A percentile compares a stretch with the other conserved stretches of the same genome.
phyloP scores from a whole-genome alignment of 1,284 basidiomycete species.

The Moesziomyces sp. region DNA sequence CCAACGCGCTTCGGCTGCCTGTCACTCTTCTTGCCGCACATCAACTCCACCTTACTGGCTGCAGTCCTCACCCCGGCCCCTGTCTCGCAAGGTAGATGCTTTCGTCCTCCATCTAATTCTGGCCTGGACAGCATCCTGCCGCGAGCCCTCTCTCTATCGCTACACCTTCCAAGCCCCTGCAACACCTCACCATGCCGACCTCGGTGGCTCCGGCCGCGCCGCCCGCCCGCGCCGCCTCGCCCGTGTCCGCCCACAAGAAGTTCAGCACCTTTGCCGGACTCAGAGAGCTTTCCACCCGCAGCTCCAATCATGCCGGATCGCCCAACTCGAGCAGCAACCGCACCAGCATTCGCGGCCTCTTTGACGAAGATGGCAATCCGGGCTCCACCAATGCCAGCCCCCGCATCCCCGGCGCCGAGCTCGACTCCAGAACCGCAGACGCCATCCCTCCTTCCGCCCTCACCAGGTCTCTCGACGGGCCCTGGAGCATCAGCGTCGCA shows the following conservation, averaged over 20 bases:
- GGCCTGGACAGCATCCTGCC: too few species aligned
- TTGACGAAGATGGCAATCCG: conserved; percentile 34
- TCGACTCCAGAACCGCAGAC: conserved; percentile 70
- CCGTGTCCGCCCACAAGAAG: conserved; percentile 36
- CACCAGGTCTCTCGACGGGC: conserved; percentile 71
- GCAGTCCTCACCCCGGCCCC: too few species aligned
- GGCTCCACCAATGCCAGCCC: conserved; percentile 22
- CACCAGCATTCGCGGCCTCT: conserved; percentile 49
- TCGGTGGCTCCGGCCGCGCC: conserved; percentile 9
- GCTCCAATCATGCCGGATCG: conserved; percentile 17
- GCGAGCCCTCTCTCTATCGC: background rate
- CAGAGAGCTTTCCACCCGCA: conserved; percentile 28
- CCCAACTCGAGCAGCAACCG: conserved; percentile 20
- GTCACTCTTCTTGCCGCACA: too few species aligned
- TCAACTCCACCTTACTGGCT: too few species aligned
- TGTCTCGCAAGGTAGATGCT: too few species aligned
- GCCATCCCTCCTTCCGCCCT: conserved; percentile 9
- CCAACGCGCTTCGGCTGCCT: too few species aligned
- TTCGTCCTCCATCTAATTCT: too few species aligned
- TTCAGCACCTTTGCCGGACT: conserved; percentile 56
- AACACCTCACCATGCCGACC: conserved; percentile 25
- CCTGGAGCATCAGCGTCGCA: conserved; percentile 80
- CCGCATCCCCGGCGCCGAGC: conserved; percentile 63
- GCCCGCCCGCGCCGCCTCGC: conserved; percentile 13
- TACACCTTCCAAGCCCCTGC: background rate